Percentiles rank a stretch among this genome's conserved stretches.
phyloP scores from a whole-genome alignment of 1,284 basidiomycete genomes.

The Ganoderma boninense region DNA sequence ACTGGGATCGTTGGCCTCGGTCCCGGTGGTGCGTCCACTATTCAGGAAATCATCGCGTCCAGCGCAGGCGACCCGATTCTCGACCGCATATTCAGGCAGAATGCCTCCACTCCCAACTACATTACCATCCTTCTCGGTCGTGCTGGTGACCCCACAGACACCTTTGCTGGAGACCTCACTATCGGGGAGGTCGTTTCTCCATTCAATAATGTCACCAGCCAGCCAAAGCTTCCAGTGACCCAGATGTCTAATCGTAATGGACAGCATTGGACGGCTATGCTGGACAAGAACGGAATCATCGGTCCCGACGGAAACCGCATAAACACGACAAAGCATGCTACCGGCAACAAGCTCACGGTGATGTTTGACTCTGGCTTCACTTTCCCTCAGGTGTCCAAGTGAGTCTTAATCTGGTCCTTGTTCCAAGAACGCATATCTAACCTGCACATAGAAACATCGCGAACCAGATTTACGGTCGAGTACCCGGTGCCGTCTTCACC shows the following conservation, averaged over 20 bases:
- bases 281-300: conserved; percentile 48
- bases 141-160: conserved; percentile 41
- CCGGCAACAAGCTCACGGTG: conserved; percentile 56
- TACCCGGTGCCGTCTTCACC: conserved; percentile 58
- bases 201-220: conserved; percentile 44
- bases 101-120: conserved; percentile 62
- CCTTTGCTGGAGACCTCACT: conserved; percentile 49
- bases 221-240: conserved; percentile 45
- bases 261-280: conserved; percentile 49
- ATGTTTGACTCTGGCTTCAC: conserved; percentile 77
- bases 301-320: conserved; percentile 55
- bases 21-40: conserved; percentile 44
- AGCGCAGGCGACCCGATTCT: conserved; percentile 57
- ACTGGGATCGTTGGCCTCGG: conserved; percentile 51
- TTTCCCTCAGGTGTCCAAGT: conserved; percentile 69
- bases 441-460: conserved; percentile 52
- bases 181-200: conserved; percentile 44
- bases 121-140: conserved; percentile 57
- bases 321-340: conserved; percentile 48
- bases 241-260: conserved; percentile 30
- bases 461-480: conserved; percentile 61
- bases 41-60: conserved; percentile 37
- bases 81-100: conserved; percentile 69
- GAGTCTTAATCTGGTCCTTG: conserved; percentile 25
- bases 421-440: neutral